Evolutionary conservation across 345 rosid genomes (phyloP).

Genomic region (Hibiscus syriacus): DNA sequence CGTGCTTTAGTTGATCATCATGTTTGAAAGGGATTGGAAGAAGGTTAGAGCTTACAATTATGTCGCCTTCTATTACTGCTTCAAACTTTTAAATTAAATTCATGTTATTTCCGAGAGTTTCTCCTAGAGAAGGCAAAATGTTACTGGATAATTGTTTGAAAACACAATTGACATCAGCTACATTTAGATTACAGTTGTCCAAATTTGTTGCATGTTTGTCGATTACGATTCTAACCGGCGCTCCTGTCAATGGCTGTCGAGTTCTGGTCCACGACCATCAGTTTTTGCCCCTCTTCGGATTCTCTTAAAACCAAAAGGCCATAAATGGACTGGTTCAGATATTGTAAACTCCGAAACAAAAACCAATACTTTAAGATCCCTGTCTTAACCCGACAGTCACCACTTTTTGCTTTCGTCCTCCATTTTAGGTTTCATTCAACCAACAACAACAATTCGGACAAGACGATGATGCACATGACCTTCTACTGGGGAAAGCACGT

Average conservation of each 20-base stretch:
- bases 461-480: conserved; percentile 97
- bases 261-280: no score
- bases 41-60: neutral
- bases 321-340: no score
- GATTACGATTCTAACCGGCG: neutral
- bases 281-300: no score
- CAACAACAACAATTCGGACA: neutral
- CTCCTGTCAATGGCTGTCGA: no score
- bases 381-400: neutral
- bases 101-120: neutral
- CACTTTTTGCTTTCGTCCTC: neutral
- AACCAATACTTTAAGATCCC: neutral
- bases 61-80: neutral
- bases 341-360: no score
- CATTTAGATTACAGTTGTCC: neutral
- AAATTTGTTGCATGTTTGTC: neutral
- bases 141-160: neutral
- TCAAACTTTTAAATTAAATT: neutral
- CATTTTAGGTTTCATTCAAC: neutral
- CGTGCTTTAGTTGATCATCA: neutral
- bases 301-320: no score
- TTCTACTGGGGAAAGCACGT: conserved; percentile 72
- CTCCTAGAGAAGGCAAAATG: neutral
- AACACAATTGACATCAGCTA: neutral
- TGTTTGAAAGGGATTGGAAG: neutral